These are phyloP conservation scores for Golubevia pallescens DNA, from an alignment of 1,284 basidiomycete species.

Conservation along the genomic window DNA sequence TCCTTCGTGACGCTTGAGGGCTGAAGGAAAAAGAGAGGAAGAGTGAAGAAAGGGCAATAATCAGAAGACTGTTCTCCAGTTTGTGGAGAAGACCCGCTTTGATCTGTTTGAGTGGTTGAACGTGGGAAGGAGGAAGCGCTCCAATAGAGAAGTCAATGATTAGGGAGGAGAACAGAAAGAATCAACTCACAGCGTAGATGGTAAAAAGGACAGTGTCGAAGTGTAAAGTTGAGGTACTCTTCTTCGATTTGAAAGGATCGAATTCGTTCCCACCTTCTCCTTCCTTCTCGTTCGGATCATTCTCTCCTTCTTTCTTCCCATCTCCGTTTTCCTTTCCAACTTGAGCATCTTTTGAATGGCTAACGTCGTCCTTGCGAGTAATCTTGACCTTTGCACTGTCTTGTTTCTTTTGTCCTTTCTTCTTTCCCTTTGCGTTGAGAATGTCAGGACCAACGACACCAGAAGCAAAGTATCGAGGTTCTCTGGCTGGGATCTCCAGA, in stretches of 20 bases:
- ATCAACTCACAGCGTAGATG: constrained; percentile 20
- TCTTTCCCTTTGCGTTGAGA: constrained; percentile 12
- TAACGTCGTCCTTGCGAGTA: neutral
- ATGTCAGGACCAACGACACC: constrained; percentile 10
- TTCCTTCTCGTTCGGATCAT: constrained; percentile 7
- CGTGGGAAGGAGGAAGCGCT: too few species aligned
- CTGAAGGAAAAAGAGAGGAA: constrained; percentile 11
- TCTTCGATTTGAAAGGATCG: constrained; percentile 21
- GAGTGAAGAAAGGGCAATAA: too few species aligned
- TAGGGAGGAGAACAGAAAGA: too few species aligned
- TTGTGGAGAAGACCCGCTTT: too few species aligned
- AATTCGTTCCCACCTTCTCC: constrained; percentile 5
- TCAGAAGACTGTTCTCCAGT: too few species aligned
- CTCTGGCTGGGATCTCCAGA: constrained; percentile 43
- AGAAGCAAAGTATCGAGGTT: constrained; percentile 31
- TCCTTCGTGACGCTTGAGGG: constrained; percentile 17
- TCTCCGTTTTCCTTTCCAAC: constrained; percentile 6
- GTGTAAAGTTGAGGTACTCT: constrained; percentile 33
- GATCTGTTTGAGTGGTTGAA: too few species aligned
- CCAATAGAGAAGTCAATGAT: too few species aligned
- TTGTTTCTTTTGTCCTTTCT: constrained; percentile 12
- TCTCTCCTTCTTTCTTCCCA: neutral
- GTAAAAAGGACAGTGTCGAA: constrained; percentile 49
- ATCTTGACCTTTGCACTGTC: neutral
- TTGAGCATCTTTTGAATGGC: neutral